Evolutionary conservation across 768 basidiomycete genomes (phyloP).

Genomic region (Mycena galopus): DNA sequence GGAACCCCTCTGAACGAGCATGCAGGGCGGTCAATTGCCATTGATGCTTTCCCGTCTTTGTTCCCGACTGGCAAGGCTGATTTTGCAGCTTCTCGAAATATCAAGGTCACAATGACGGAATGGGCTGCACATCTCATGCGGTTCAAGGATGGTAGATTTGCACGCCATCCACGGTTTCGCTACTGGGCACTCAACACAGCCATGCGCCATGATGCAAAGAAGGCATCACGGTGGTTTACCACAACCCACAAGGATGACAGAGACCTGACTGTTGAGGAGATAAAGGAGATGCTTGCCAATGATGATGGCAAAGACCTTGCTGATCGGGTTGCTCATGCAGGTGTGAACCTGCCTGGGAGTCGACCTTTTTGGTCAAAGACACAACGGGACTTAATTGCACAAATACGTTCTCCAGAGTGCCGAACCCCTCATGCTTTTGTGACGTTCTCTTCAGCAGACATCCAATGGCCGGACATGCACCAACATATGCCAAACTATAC

Average conservation of each 20-base stretch:
- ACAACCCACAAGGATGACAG: constrained; percentile 32
- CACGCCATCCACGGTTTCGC: constrained; percentile 37
- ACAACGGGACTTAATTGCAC: constrained; percentile 25
- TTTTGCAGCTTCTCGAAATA: constrained; percentile 16
- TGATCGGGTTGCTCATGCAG: constrained; percentile 33
- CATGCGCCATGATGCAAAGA: constrained; percentile 22
- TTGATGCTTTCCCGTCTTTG: constrained; percentile 42
- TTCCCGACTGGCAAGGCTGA: constrained; percentile 41
- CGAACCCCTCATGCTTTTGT: constrained; percentile 43
- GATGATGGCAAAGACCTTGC: constrained; percentile 36
- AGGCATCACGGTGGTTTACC: constrained; percentile 27
- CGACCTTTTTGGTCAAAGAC: constrained; percentile 39
- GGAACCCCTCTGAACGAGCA: constrained; percentile 33
- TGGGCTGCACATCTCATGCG: constrained; percentile 37
- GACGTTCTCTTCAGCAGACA: constrained; percentile 44
- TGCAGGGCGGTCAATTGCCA: constrained; percentile 20
- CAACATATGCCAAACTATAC: constrained; percentile 42
- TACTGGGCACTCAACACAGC: constrained; percentile 40
- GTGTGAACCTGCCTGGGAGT: constrained; percentile 37
- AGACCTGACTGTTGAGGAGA: constrained; percentile 32
- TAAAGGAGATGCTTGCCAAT: constrained; percentile 32
- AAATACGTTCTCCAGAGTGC: constrained; percentile 38
- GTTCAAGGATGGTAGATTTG: constrained; percentile 39
- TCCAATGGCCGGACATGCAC: constrained; percentile 49
- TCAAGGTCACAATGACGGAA: constrained; percentile 33